These are phyloP conservation scores for Picea abies DNA, from an alignment of 83 land plant species.

Conservation along the genomic window DNA sequence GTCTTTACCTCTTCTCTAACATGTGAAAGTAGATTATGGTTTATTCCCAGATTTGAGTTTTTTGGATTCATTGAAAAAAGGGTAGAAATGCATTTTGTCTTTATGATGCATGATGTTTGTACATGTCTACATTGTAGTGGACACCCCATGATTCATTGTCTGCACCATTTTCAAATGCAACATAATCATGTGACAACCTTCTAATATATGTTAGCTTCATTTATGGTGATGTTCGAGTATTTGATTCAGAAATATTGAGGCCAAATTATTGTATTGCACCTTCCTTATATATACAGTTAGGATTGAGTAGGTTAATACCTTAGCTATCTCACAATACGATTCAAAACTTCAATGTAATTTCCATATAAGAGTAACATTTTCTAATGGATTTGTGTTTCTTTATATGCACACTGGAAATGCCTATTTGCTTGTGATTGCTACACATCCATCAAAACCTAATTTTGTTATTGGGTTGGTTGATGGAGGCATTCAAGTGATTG, in stretches of 20 bases:
- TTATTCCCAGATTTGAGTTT: too few species aligned
- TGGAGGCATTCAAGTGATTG: too few species aligned
- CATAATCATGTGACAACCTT: conserved; percentile 70
- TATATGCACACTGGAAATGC: conserved; percentile 20
- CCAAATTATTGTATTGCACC: conserved; percentile 69
- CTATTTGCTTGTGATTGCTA: conserved; percentile 33
- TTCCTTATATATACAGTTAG: conserved; percentile 50
- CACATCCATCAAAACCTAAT: conserved; percentile 41
- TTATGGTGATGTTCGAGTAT: conserved; percentile 83
- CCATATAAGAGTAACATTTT: not conserved
- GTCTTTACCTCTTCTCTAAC: too few species aligned
- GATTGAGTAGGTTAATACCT: conserved; percentile 40
- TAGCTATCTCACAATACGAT: not conserved
- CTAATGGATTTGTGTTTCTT: not conserved
- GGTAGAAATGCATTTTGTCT: too few species aligned
- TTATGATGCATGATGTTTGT: not conserved
- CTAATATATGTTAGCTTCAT: conserved; percentile 67
- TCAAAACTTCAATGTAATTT: not conserved
- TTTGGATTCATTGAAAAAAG: too few species aligned
- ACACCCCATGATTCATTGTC: conserved; percentile 22
- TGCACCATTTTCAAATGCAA: conserved; percentile 11
- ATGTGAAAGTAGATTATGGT: too few species aligned
- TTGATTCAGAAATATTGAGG: conserved; percentile 65
- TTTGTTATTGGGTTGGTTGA: not conserved
- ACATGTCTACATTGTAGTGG: not conserved